Evolutionary conservation across 305 asterid species (phyloP).

Genomic region (Andrographis paniculata): DNA sequence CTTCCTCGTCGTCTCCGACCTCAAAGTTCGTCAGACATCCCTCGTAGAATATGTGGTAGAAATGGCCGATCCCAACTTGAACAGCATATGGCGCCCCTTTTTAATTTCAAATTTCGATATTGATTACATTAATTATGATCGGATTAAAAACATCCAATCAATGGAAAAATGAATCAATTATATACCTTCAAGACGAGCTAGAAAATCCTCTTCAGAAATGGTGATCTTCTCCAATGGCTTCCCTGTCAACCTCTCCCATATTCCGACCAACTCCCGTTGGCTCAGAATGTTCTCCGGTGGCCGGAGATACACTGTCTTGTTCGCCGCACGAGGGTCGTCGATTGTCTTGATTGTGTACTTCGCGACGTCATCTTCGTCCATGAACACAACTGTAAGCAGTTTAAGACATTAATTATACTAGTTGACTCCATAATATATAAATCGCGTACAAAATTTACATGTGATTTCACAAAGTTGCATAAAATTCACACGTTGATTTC

Average conservation of each 20-base stretch:
- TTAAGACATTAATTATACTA: no score
- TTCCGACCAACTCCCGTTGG: slow-evolving; percentile 46
- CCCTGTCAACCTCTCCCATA: slow-evolving; percentile 60
- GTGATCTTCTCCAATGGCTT: slow-evolving; percentile 25
- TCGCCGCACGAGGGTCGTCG: slow-evolving; percentile 60
- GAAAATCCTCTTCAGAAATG: slow-evolving; percentile 37
- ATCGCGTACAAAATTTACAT: no score
- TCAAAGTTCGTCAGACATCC: slow-evolving; percentile 79
- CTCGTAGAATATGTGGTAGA: slow-evolving; percentile 61
- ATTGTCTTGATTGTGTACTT: slow-evolving; percentile 53
- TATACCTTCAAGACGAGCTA: slow-evolving; percentile 50
- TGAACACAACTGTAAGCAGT: slow-evolving; percentile 32
- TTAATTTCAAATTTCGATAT: no score
- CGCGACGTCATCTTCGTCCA: slow-evolving; percentile 70
- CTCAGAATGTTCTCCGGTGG: slow-evolving; percentile 52
- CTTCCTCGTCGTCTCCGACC: slow-evolving; percentile 65
- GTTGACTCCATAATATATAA: no score
- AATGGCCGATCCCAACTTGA: slow-evolving; percentile 66
- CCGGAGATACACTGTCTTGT: slow-evolving; percentile 67
- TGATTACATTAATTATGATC: slow-evolving; percentile 12
- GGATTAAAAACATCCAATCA: background rate
- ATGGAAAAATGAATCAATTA: background rate
- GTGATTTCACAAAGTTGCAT: no score
- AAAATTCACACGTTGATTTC: no score
- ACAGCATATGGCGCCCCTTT: slow-evolving; percentile 31